A percentile compares a stretch with the other conserved stretches of the same genome.
phyloP scores from a whole-genome alignment of 23 red algal species.

The Agarophyton chilense region DNA sequence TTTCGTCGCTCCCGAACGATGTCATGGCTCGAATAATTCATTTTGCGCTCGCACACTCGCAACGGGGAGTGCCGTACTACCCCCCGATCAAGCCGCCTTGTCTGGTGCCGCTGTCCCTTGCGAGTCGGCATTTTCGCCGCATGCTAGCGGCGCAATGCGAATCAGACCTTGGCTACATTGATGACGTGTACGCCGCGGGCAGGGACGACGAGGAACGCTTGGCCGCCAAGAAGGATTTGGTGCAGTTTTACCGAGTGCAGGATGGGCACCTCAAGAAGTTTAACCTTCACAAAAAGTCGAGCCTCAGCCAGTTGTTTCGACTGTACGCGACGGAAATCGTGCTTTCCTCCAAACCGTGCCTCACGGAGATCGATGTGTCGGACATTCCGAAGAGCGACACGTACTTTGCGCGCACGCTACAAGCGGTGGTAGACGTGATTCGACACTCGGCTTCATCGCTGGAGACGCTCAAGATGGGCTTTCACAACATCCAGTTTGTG shows the following conservation, averaged over 20 bases:
- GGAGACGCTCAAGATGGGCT: not conserved
- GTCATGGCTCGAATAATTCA: not conserved
- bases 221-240: not conserved
- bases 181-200: not conserved
- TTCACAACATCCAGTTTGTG: not conserved
- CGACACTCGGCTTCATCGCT: not conserved
- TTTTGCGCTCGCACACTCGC: not conserved
- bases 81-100: not conserved
- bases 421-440: not conserved
- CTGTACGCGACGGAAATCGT: not conserved
- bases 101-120: not conserved
- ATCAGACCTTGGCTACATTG: not conserved
- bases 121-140: not conserved
- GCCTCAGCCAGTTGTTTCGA: not conserved
- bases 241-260: not conserved
- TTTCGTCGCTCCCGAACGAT: not conserved
- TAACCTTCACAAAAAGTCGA: not conserved
- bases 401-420: not conserved
- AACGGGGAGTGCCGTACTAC: slow-evolving; percentile 9
- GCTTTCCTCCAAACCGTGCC: not conserved
- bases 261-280: slow-evolving; percentile 2
- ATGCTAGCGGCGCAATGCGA: not conserved
- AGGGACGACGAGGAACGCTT: not conserved
- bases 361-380: not conserved
- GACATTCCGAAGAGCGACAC: not conserved